Evolutionary conservation across 495 filamentous ascomycete species (phyloP).

Genomic region (Podospora australis): DNA sequence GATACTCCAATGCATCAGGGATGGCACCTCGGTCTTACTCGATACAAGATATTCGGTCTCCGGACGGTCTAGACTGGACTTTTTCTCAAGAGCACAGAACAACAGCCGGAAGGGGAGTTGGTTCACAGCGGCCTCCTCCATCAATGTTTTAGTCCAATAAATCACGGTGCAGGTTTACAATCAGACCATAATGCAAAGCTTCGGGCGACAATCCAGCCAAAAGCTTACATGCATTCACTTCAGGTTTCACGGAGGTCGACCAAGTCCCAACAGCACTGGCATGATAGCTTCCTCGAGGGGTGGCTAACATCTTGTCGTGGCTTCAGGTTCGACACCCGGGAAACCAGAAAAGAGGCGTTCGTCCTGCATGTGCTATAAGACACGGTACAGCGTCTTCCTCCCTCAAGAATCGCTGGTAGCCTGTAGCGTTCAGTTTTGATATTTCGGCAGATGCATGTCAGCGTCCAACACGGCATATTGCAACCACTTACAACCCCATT

Average conservation of each 20-base stretch:
- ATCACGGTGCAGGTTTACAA: too few species aligned
- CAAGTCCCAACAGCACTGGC: background rate
- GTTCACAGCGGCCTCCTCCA: background rate
- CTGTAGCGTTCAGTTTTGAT: background rate
- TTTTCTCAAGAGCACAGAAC: background rate
- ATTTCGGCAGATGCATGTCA: background rate
- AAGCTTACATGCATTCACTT: too few species aligned
- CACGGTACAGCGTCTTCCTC: background rate
- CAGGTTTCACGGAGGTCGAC: too few species aligned
- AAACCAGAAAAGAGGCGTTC: background rate
- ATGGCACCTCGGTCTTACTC: too few species aligned
- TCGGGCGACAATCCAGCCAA: too few species aligned
- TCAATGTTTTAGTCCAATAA: too few species aligned
- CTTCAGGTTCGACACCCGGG: background rate
- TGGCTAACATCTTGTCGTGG: too few species aligned
- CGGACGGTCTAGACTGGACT: background rate
- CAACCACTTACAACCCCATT: background rate
- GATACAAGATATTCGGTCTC: too few species aligned
- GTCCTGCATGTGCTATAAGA: background rate
- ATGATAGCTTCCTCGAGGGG: too few species aligned
- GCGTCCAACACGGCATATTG: background rate
- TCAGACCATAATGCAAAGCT: too few species aligned
- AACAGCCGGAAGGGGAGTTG: background rate
- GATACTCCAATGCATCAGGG: background rate
- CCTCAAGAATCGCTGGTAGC: too few species aligned